Evolutionary conservation across 2,329 filamentous ascomycete genomes (phyloP).

Genomic region (Furcasterigmium furcatum): DNA sequence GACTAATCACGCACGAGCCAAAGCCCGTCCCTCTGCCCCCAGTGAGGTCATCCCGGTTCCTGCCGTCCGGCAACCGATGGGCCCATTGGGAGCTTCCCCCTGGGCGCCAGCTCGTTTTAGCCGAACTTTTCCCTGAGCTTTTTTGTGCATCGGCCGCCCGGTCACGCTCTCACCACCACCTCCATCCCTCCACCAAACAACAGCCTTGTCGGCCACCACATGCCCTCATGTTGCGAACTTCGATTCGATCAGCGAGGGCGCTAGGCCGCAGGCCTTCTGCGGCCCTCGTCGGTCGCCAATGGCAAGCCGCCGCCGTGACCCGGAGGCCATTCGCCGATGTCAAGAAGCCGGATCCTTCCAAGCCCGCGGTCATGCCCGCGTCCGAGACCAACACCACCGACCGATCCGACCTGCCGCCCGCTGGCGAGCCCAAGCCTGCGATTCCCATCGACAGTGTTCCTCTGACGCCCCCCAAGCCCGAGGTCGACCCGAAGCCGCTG

Average conservation of each 20-base stretch:
- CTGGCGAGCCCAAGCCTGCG: constrained; percentile 31
- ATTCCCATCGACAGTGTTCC: constrained; percentile 34
- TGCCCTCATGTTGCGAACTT: constrained; percentile 67
- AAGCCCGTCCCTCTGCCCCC: too few species aligned
- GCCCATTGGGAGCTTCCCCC: neutral
- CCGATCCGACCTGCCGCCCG: constrained; percentile 36
- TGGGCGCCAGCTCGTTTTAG: constrained; percentile 23
- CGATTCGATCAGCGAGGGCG: constrained; percentile 61
- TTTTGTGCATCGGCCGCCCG: constrained; percentile 28
- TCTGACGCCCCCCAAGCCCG: constrained; percentile 31
- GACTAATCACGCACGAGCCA: neutral
- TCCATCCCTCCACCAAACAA: constrained; percentile 22
- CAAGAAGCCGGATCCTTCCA: constrained; percentile 48
- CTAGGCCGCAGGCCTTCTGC: constrained; percentile 52
- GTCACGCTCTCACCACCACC: constrained; percentile 17
- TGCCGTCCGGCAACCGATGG: constrained; percentile 10
- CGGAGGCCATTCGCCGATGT: constrained; percentile 54
- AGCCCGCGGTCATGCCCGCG: constrained; percentile 49
- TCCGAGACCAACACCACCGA: constrained; percentile 50
- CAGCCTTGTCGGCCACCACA: constrained; percentile 37
- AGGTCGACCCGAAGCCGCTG: neutral
- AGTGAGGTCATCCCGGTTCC: constrained; percentile 15
- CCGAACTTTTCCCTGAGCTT: constrained; percentile 42
- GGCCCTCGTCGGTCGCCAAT: constrained; percentile 55
- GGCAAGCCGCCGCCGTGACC: constrained; percentile 32